Evolutionary conservation across 805 yeast genomes (phyloP), one percentile per base, ranked within the genome.

Genomic region (Myxozyma lipomycoides): DNA sequence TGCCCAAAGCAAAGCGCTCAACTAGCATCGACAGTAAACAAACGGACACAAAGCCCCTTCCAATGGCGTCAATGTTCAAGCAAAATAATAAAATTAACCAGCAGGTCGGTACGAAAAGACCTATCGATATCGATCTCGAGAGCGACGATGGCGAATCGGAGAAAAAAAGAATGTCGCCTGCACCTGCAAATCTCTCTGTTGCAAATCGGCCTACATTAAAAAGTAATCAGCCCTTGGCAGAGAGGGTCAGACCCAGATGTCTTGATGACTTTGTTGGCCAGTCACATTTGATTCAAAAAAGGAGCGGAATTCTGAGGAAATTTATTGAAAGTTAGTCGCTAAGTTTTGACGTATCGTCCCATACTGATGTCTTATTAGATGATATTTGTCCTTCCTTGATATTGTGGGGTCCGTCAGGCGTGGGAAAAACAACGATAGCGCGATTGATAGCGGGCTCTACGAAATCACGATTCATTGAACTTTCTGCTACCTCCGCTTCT

Each of bases 391-490:
- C 97, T 1, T 88, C 96, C 0, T 75, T 93, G 80, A 80, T 93
- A 1, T 69, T 93, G 3, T 85, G 93, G 86, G 99, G 99, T 0
- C 95, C 95, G 0, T 95, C 97, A 1, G 98, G 98, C 0, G 90
- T 88, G 2, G 93, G 74, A 0, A 93, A 93, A 64, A 93, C 98
- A 0, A 84, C 96, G 0, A 64, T 93, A 24, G 93, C 95, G 0
- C 67, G 84, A n/a, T 76, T 83, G 32, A 68, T 85, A n/a, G 82
- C 89, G 0, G 62, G 69, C 15, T 69, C 73, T n/a, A 70, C 79
- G 1, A 71, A 73, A 40, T 72, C 80, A 41, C 72, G 82, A 40
- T 82, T 88, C 63, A 74, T 86, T 2, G 97, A 90, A 66, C 70
- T 89, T 40, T 86, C 95, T 48, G 98, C 97, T 0, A 86, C 97